Percentiles rank a stretch among this genome's conserved stretches.
phyloP scores from a whole-genome alignment of 352 stramenopile species.

The Phytopythium sindhum region DNA sequence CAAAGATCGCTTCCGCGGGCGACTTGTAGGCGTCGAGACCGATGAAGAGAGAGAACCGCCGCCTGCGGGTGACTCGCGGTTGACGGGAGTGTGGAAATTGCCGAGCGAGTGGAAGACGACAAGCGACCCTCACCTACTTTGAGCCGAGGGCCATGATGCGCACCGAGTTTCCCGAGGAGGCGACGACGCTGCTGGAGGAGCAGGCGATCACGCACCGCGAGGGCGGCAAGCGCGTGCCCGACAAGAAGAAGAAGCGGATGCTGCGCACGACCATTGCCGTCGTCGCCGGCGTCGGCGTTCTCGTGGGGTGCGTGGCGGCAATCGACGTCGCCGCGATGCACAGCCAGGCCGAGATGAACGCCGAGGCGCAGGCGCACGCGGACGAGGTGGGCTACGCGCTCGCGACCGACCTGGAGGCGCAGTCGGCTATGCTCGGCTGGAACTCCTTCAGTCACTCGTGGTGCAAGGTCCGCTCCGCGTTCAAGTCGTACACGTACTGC shows the following conservation, averaged over 20 bases:
- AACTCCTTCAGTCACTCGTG: background rate
- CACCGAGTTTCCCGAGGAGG: conserved; percentile 8
- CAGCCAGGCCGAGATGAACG: background rate
- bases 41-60: background rate
- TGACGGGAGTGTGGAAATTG: background rate
- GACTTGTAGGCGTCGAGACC: background rate
- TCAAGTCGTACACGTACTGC: conserved; percentile 1
- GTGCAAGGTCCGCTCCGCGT: conserved; percentile 1
- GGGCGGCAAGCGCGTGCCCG: background rate
- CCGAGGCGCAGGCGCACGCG: background rate
- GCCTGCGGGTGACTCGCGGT: background rate
- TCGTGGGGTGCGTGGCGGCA: conserved; percentile 1
- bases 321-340: conserved; percentile 1
- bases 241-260: background rate
- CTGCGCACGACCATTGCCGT: background rate
- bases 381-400: background rate
- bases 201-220: background rate
- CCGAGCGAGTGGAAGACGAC: background rate
- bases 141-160: conserved; percentile 2
- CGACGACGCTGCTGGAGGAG: conserved; percentile 7
- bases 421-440: conserved; percentile 1
- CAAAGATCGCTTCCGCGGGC: background rate
- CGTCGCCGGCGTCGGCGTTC: background rate
- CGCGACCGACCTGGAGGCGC: background rate
- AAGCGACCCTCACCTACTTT: background rate